Evolutionary conservation across 441 rosid species (phyloP).

Genomic region (Jatropha multifida): DNA sequence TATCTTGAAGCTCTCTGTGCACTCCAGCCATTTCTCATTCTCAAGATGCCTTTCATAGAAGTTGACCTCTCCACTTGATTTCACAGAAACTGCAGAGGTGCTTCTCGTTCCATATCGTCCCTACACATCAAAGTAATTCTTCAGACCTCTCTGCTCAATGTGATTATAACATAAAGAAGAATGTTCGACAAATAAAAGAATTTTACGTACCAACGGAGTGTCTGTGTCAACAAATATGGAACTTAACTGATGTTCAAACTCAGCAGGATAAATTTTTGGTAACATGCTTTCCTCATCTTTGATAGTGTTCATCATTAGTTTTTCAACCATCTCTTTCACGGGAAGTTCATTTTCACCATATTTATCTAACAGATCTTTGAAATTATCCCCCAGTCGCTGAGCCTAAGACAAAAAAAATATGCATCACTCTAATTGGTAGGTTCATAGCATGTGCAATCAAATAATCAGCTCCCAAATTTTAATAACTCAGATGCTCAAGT

Average conservation of each 20-base stretch:
- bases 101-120: slow-evolving; percentile 74
- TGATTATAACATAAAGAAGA: background rate
- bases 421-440: background rate
- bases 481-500: background rate
- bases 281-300: slow-evolving; percentile 48
- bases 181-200: background rate
- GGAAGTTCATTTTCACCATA: slow-evolving; percentile 47
- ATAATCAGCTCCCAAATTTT: background rate
- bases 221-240: slow-evolving; percentile 55
- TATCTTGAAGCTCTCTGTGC: slow-evolving; percentile 30
- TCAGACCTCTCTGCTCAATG: background rate
- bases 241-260: slow-evolving; percentile 47
- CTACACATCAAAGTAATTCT: slow-evolving; percentile 26
- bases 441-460: no score
- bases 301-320: slow-evolving; percentile 53
- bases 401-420: slow-evolving; percentile 35
- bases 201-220: slow-evolving; percentile 33
- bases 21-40: slow-evolving; percentile 53
- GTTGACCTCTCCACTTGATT: slow-evolving; percentile 41
- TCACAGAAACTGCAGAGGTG: slow-evolving; percentile 51
- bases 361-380: slow-evolving; percentile 36
- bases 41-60: slow-evolving; percentile 59
- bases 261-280: slow-evolving; percentile 43
- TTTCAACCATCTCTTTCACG: slow-evolving; percentile 44
- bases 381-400: slow-evolving; percentile 45